phyloP scores from a whole-genome alignment of 805 yeast genomes.

The Schizosaccharomyces lindneri region DNA sequence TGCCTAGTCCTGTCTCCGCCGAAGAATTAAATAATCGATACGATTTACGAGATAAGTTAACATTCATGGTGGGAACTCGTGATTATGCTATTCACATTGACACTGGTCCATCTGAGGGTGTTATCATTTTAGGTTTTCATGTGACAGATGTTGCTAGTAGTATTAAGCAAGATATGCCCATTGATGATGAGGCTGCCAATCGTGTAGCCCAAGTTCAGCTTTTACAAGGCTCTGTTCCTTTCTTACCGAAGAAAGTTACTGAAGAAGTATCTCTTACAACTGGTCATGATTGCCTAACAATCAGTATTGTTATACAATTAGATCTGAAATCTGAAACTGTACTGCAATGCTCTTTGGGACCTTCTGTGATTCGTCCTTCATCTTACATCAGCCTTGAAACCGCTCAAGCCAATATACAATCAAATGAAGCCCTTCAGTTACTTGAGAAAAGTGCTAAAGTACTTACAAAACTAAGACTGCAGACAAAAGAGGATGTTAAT shows the following conservation, averaged over 20 bases:
- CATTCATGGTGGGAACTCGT: neutral
- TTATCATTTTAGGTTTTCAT: slow-evolving; percentile 47
- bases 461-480: neutral
- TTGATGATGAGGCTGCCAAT: slow-evolving; percentile 77
- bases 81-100: neutral
- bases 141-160: slow-evolving; percentile 54
- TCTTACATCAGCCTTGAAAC: neutral
- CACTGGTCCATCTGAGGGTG: slow-evolving; percentile 16
- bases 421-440: neutral
- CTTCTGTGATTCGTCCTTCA: neutral
- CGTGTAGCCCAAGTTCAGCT: slow-evolving; percentile 71
- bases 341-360: neutral
- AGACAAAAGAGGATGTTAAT: neutral
- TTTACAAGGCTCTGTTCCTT: slow-evolving; percentile 45
- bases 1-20: neutral
- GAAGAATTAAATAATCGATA: neutral
- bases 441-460: neutral
- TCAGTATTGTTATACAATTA: neutral
- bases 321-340: neutral
- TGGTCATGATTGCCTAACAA: neutral
- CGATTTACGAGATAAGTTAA: neutral
- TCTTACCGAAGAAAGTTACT: slow-evolving; percentile 37
- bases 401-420: neutral
- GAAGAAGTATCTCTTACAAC: neutral
- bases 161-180: slow-evolving; percentile 44